Evolutionary conservation across 176 grass and related monocot species (phyloP).

Genomic region (Rhynchospora breviuscula): DNA sequence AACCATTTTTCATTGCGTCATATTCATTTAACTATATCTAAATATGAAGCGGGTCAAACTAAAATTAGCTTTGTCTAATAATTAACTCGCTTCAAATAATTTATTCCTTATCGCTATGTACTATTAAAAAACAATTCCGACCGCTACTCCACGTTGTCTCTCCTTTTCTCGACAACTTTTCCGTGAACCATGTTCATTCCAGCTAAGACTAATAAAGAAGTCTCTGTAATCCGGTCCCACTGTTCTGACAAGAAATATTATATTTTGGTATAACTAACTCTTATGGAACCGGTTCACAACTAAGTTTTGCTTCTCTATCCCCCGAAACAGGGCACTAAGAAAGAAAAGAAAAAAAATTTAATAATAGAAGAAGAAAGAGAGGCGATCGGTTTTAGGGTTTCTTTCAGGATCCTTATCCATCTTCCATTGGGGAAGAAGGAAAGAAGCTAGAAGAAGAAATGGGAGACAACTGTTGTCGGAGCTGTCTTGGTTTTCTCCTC

Average conservation of each 20-base stretch:
- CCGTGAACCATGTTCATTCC: constrained; percentile 7
- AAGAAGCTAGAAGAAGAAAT: neutral
- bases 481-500: constrained; percentile 33
- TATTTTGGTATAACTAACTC: neutral
- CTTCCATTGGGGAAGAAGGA: constrained; percentile 6
- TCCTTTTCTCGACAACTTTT: neutral
- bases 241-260: neutral
- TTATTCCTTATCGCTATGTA: neutral
- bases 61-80: neutral
- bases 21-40: neutral
- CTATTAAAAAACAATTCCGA: neutral
- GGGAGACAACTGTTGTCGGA: constrained; percentile 20
- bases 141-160: neutral
- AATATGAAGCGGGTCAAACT: neutral
- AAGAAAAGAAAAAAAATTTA: neutral
- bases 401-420: constrained; percentile 6
- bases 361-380: neutral
- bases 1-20: neutral
- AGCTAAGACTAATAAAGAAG: neutral
- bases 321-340: neutral
- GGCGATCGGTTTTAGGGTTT: constrained; percentile 11
- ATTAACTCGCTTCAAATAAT: neutral
- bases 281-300: neutral
- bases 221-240: no score
- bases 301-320: neutral